Base-by-base conservation (phyloP, 192 early-diverging fungal genomes). In the Linnemannia exigua region DNA sequence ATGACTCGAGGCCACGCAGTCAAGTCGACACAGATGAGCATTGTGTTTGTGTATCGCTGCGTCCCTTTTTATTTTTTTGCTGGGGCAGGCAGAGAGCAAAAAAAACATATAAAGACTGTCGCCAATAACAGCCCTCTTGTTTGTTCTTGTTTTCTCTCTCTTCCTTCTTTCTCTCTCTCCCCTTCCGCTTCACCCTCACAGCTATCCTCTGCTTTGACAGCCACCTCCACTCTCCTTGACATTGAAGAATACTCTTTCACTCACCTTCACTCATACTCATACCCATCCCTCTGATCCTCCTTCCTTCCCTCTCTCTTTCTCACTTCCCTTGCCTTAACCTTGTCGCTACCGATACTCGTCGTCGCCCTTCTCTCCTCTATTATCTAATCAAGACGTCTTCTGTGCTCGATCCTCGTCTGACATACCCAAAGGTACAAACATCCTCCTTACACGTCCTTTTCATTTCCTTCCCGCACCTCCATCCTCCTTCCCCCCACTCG, bases 1-100 rank as follows among this genome's bases (percentile, higher is more conserved):
- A 63, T 63, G 58, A 63, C 58, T 63, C 58, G 58, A 63, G 58
- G 28, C 58, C 58, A 63, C 58, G 28, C 58, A 63, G 28, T 54
- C 52, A n/a, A 46, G 44, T 50, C 48, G 48, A 50, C 14, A 17
- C 48, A 17, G 17, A 63, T 63, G 28, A 63, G 15, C 28, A 31
- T 15, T 25, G 25, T 25, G 28, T 31, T 12, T 31, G 52, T 14
- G 11, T 61, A 9, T 41, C 52, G 1, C 54, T 41, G 41, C 22
- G 33, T 19, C 5, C 22, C 14, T n/a, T 37, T 52, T 36, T 41
- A 9, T 38, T 16, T 12, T 47, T 37, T 31, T 61, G 22, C 14
- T 38, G n/a, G n/a, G n/a, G n/a, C n/a, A n/a, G n/a, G n/a, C 52
- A 7, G 20, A 7, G 8, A 44, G 47, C 70, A 41, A 41, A 70